Conservation (phyloP, 495 filamentous ascomycete species). For the Penicillium samsonianum region DNA sequence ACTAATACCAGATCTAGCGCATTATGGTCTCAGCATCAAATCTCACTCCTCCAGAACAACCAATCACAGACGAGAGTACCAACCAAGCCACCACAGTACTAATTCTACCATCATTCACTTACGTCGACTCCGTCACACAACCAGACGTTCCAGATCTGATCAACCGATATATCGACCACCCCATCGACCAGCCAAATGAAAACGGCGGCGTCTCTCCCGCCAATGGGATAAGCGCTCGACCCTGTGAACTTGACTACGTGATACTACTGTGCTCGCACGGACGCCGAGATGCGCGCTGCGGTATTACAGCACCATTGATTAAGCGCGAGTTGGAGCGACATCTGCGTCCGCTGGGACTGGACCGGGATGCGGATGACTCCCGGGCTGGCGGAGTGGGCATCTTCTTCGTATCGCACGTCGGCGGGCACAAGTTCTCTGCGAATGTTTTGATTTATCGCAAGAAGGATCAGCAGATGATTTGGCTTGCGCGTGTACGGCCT, state of each 20-base stretch:
- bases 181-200: conserved; percentile 63
- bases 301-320: conserved; percentile 85
- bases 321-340: conserved; percentile 85
- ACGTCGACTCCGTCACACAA: conserved; percentile 78
- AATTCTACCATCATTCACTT: conserved; percentile 81
- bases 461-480: conserved; percentile 78
- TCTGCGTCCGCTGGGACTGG: conserved; percentile 77
- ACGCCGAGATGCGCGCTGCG: conserved; percentile 90
- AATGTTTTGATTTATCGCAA: conserved; percentile 89
- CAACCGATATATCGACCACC: conserved; percentile 61
- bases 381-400: conserved; percentile 86
- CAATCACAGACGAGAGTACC: conserved; percentile 38
- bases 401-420: conserved; percentile 93
- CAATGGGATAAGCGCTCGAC: conserved; percentile 50
- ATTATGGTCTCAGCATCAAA: conserved; percentile 94
- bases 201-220: conserved; percentile 35
- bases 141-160: conserved; percentile 68
- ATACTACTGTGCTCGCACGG: conserved; percentile 94
- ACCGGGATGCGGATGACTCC: conserved; percentile 84
- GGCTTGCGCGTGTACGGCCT: conserved; percentile 83
- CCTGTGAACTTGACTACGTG: conserved; percentile 77
- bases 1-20: conserved; percentile 48
- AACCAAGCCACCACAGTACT: conserved; percentile 67
- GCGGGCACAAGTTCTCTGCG: conserved; percentile 90
- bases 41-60: conserved; percentile 62